These are phyloP conservation scores for Cercospora janseana DNA, from an alignment of 2,329 filamentous ascomycete genomes.

Conservation along the genomic window DNA sequence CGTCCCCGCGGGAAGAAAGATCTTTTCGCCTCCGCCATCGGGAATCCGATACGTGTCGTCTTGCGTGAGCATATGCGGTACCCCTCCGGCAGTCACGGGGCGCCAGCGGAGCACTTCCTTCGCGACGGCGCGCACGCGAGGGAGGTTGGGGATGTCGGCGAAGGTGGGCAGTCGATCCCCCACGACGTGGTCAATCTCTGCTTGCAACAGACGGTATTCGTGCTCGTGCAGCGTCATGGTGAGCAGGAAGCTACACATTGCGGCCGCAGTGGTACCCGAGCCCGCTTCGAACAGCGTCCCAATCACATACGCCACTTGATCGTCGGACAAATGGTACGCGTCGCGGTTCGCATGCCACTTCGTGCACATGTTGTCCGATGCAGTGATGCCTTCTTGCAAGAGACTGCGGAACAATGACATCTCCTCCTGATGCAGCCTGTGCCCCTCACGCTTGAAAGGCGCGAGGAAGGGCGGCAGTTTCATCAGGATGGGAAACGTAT, in stretches of 20 bases:
- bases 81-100: conserved; percentile 50
- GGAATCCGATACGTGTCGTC: conserved; percentile 55
- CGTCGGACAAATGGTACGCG: conserved; percentile 26
- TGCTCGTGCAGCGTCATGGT: conserved; percentile 32
- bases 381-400: conserved; percentile 17
- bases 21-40: conserved; percentile 31
- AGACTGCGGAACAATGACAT: conserved; percentile 33
- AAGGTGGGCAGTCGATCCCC: conserved; percentile 53
- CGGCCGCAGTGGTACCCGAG: conserved; percentile 34
- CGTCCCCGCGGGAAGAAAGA: conserved; percentile 57
- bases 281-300: conserved; percentile 38
- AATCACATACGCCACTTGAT: conserved; percentile 37
- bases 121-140: conserved; percentile 55
- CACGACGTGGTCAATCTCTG: conserved; percentile 41
- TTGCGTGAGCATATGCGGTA: conserved; percentile 41
- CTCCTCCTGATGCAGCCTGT: conserved; percentile 31
- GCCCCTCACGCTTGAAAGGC: conserved; percentile 36
- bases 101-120: conserved; percentile 61
- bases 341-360: conserved; percentile 28
- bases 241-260: conserved; percentile 36
- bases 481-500: conserved; percentile 36
- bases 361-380: conserved; percentile 15
- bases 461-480: conserved; percentile 32
- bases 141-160: conserved; percentile 52
- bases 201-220: conserved; percentile 28